Evolutionary conservation across 306 rosid genomes (phyloP), one percentile per base, ranked within the genome.

Genomic region (Prunus mume): DNA sequence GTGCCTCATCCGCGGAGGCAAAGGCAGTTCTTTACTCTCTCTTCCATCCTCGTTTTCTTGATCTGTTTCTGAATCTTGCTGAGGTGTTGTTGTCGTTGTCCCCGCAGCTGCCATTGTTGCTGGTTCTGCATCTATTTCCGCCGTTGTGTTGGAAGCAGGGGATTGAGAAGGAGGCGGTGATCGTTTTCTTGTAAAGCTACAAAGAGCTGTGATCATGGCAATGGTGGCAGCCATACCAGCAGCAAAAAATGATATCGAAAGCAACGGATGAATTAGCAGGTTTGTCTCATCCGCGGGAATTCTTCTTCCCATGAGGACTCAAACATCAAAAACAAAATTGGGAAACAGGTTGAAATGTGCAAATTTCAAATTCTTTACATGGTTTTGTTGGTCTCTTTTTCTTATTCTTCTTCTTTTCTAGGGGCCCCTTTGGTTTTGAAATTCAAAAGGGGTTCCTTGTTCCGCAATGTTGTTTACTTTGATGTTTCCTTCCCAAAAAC

Each of bases 301-400:
- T 68, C 68, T 88, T 82, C 97, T 88, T 84, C 95, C 96, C 97
- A 91, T 93, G 58, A 61, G 77, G 9, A 72, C 71, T 68, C 49
- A 30, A 73, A 68, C 74, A 79, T 82, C 60, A 32, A 70, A 75
- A 65, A 4, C 13, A 69, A 50, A 27, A 78, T 49, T 13, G 15
- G 62, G 58, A 65, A 25, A 80, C 52, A 45, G 81, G 55, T 54
- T 69, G 74, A 6, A 17, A 24, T 43, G 9, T 34, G n/a, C 24
- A 41, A 47, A 4, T 22, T 52, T 75, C 78, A 50, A 69, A 14
- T 38, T 45, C 72, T 47, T 49, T 13, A 57, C 65, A 52, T 60
- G 51, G 34, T n/a, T 49, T 52, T n/a, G 8, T 14, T 22, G 20
- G 22, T 57, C 14, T 71, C 24, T n/a, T 34, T 45, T 47, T 61